Base-by-base conservation (phyloP, 176 grass and related monocot species). In the bread wheat (Triticum aestivum) region DNA sequence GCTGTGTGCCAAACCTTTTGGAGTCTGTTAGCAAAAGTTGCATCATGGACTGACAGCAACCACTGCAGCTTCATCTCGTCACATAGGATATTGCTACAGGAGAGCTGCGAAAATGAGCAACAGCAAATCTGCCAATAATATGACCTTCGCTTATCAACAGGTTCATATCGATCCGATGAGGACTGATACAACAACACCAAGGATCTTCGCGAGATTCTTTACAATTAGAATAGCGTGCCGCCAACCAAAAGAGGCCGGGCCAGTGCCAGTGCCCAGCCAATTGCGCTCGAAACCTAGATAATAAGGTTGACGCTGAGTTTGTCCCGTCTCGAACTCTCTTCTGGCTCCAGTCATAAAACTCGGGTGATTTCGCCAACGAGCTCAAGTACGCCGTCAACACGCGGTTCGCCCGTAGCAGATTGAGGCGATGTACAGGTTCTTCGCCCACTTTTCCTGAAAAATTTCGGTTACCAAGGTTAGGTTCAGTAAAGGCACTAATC, bases 381-480 rank as follows among this genome's bases (percentile, higher is more conserved):
- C 79, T 86, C 30, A 4, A 15, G 38, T 77, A 64, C 6, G 26
- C 21, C 5, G 30, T 93, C 88, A 96, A 69, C 89, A 90, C 35
- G 93, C 91, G 38, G 94, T 93, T 47, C 91, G 87, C 1, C 89
- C 94, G 3, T 90, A 96, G 94, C 94, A 91, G 66, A 96, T 81
- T 0, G 89, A 90, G 12, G 87, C 85, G 23, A 96, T 88, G 37
- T 96, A 96, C 29, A 96, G 73, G 73, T 91, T 88, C 79, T 96
- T 96, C 0, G 63, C 69, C 94, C 94, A 96, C 91, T 96, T 96
- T 77, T 96, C 94, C 94, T 96, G 44, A 75, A 79, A 42, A 6
- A 7, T 20, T 24, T 30, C 5, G 26, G 29, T 9, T 15, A 18
- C 35, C 0, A 59, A n/a, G 12, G 56, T 90, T 77, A 75, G 87